A percentile compares a stretch with the other conserved stretches of the same genome.
phyloP scores from a whole-genome alignment of 202 grass and related monocot genomes.

The Carex sylvatica region DNA sequence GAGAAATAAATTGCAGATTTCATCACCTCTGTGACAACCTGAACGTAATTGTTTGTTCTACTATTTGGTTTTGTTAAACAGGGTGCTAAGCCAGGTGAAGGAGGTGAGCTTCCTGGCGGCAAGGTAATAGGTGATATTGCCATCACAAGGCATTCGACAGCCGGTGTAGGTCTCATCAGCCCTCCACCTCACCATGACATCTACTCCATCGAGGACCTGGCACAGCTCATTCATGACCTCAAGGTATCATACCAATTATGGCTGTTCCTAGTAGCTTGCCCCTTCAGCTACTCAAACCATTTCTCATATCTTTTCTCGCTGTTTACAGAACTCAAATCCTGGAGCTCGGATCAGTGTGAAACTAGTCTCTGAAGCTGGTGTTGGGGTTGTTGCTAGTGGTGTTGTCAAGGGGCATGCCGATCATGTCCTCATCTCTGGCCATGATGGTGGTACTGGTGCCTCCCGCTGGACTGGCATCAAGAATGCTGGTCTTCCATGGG shows the following conservation, averaged over 20 bases:
- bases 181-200: conserved; percentile 98
- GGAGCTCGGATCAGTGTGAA: conserved; percentile 85
- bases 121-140: conserved; percentile 99
- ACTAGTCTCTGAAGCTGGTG: conserved; percentile 90
- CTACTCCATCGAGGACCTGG: conserved; percentile 98
- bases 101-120: conserved; percentile 96
- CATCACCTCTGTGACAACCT: not conserved
- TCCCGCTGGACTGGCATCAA: conserved; percentile 99
- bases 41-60: conserved; percentile 7
- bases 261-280: too few species aligned
- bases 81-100: conserved; percentile 98
- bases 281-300: conserved; percentile 8
- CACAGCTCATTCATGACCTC: conserved; percentile 93
- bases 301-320: conserved; percentile 25
- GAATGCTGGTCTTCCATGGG: conserved; percentile 99
- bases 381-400: conserved; percentile 91
- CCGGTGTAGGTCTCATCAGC: conserved; percentile 96
- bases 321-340: conserved; percentile 86
- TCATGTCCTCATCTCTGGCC: conserved; percentile 95
- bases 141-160: conserved; percentile 88
- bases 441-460: conserved; percentile 94
- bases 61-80: conserved; percentile 41
- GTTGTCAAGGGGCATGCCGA: conserved; percentile 98
- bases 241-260: conserved; percentile 52
- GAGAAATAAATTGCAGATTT: not conserved